phyloP scores from a whole-genome alignment of 2,329 filamentous ascomycete genomes.

The Aureobasidium sp. region DNA sequence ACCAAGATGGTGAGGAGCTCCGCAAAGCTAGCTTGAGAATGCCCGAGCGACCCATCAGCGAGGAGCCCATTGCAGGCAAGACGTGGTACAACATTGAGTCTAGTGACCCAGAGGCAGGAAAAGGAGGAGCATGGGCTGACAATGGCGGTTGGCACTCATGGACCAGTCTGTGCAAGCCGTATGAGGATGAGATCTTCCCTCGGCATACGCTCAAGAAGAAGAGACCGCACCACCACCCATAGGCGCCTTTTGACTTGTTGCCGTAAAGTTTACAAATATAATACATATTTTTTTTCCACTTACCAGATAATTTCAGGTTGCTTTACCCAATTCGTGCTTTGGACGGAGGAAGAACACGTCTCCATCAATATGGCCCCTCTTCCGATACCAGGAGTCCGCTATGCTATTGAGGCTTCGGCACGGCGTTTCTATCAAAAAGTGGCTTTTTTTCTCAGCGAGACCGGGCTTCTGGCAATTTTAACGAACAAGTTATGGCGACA shows the following conservation, averaged over 20 bases:
- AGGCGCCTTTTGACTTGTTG: not conserved
- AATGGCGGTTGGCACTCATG: slow-evolving; percentile 22
- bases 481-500: not conserved
- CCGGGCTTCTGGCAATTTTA: slow-evolving; percentile 1
- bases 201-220: slow-evolving; percentile 5
- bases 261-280: not conserved
- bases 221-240: not conserved
- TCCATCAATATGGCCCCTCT: not conserved
- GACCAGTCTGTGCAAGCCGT: slow-evolving; percentile 19
- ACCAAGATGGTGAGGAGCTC: slow-evolving; percentile 19
- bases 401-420: not conserved
- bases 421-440: not conserved
- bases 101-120: slow-evolving; percentile 17
- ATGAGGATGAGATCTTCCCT: slow-evolving; percentile 18
- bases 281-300: no score
- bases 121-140: slow-evolving; percentile 24
- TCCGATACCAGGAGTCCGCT: not conserved
- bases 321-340: not conserved
- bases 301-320: not conserved
- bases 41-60: slow-evolving; percentile 16
- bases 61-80: slow-evolving; percentile 18
- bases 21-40: slow-evolving; percentile 16
- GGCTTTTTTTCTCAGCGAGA: not conserved
- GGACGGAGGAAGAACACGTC: not conserved
- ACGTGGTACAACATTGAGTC: slow-evolving; percentile 20